phyloP scores from a whole-genome alignment of 805 yeast genomes.

The Alloascoidea hylecoeti region DNA sequence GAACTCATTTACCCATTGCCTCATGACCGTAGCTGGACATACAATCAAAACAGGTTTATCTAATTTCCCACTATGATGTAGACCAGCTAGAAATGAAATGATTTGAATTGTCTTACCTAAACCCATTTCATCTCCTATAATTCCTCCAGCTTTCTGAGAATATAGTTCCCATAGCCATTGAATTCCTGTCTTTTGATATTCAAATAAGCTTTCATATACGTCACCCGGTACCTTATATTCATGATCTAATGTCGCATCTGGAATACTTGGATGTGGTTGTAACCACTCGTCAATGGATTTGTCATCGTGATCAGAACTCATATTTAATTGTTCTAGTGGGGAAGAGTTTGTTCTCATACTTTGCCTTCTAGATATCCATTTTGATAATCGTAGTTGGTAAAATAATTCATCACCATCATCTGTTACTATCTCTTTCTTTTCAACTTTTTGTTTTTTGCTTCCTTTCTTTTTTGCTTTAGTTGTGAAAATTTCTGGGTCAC shows the following conservation, averaged over 20 bases:
- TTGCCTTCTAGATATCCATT: conserved; percentile 39
- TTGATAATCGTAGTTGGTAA: conserved; percentile 43
- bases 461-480: conserved; percentile 2
- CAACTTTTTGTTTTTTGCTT: conserved; percentile 4
- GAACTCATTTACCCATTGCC: conserved; percentile 94
- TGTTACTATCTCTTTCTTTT: conserved; percentile 1
- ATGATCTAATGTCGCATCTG: not conserved
- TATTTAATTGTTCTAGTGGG: not conserved
- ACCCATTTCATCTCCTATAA: conserved; percentile 97
- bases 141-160: conserved; percentile 84
- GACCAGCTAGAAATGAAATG: conserved; percentile 79
- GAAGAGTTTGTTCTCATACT: conserved; percentile 8
- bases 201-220: conserved; percentile 2
- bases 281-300: conserved; percentile 3
- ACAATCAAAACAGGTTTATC: conserved; percentile 74
- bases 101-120: conserved; percentile 91
- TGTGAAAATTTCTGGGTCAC: conserved; percentile 5
- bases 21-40: conserved; percentile 93
- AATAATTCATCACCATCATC: conserved; percentile 75
- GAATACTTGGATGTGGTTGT: not conserved
- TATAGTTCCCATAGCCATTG: conserved; percentile 64
- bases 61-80: conserved; percentile 68
- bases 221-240: not conserved
- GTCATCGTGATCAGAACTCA: too few relatives aligned
- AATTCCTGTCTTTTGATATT: conserved; percentile 1